These are phyloP conservation scores for Boletus rubescentipes DNA, from an alignment of 768 basidiomycete species.

Conservation along the genomic window DNA sequence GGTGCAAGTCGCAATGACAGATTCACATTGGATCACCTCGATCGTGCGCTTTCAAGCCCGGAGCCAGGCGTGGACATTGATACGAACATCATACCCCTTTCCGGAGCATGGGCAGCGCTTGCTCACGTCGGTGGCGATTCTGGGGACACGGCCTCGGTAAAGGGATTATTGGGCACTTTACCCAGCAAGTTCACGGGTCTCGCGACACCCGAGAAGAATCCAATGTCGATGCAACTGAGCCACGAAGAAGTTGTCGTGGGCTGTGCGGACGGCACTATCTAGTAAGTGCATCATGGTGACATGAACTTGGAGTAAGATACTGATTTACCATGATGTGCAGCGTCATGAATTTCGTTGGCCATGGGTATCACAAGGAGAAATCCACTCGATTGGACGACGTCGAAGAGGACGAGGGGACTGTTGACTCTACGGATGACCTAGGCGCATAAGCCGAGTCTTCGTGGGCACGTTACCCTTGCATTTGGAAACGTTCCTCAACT, in stretches of 20 bases:
- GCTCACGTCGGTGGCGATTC: slow-evolving; percentile 40
- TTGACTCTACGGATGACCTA: slow-evolving; percentile 17
- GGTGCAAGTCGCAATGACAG: background rate
- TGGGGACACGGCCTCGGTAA: slow-evolving; percentile 37
- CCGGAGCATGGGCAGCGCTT: slow-evolving; percentile 75
- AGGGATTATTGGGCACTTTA: slow-evolving; percentile 60
- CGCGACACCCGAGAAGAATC: slow-evolving; percentile 88
- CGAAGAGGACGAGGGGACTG: slow-evolving; percentile 12
- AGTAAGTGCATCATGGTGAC: slow-evolving; percentile 49
- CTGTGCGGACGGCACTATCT: slow-evolving; percentile 89
- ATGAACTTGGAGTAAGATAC: background rate
- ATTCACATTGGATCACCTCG: slow-evolving; percentile 10
- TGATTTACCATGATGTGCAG: slow-evolving; percentile 30
- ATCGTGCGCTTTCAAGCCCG: slow-evolving; percentile 14
- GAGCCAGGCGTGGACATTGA: slow-evolving; percentile 58
- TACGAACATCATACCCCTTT: slow-evolving; percentile 60
- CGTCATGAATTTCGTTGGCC: slow-evolving; percentile 63
- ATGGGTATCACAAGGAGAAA: slow-evolving; percentile 46
- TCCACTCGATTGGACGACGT: background rate
- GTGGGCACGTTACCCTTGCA: background rate
- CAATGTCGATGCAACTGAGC: slow-evolving; percentile 91
- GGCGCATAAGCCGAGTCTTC: slow-evolving; percentile 4
- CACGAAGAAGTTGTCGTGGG: slow-evolving; percentile 91
- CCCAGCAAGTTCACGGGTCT: slow-evolving; percentile 75
- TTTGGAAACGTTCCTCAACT: background rate